phyloP scores from a whole-genome alignment of 176 grass and related monocot species.

The Zizania latifolia region DNA sequence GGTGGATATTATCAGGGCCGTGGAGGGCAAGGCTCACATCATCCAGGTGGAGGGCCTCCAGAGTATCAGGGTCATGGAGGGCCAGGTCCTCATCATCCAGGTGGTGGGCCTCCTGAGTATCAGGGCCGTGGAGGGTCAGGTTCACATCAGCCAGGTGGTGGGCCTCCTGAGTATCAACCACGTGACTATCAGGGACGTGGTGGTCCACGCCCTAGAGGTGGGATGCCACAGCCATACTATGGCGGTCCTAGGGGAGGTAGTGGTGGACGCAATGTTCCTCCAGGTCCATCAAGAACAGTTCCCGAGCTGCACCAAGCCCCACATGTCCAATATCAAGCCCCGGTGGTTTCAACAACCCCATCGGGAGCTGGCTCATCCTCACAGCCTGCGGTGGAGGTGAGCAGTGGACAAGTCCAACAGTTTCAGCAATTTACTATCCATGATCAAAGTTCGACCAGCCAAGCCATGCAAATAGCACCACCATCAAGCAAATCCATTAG shows the following conservation, averaged over 20 bases:
- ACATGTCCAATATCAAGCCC: conserved; percentile 51
- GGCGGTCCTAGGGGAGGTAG: conserved; percentile 58
- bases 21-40: conserved; percentile 26
- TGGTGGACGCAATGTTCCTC: conserved; percentile 52
- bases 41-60: conserved; percentile 31
- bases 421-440: conserved; percentile 51
- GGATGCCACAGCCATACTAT: conserved; percentile 57
- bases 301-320: conserved; percentile 99
- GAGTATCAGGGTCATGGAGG: conserved; percentile 49
- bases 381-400: conserved; percentile 55
- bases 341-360: conserved; percentile 44
- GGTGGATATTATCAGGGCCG: conserved; percentile 46
- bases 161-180: too few species aligned
- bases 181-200: conserved; percentile 59
- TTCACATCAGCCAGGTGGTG: too few species aligned
- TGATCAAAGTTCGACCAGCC: conserved; percentile 43
- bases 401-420: conserved; percentile 51
- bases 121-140: too few species aligned
- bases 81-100: conserved; percentile 1
- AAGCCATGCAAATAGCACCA: conserved; percentile 56
- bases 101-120: conserved; percentile 27
- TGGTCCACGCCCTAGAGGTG: conserved; percentile 42
- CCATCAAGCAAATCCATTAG: conserved; percentile 74
- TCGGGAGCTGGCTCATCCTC: conserved; percentile 58
- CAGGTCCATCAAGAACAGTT: conserved; percentile 67